Percentiles rank a stretch among this genome's conserved stretches.
Evolutionary conservation across 495 filamentous ascomycete species (phyloP).

Genomic region (Xylaria longipes): DNA sequence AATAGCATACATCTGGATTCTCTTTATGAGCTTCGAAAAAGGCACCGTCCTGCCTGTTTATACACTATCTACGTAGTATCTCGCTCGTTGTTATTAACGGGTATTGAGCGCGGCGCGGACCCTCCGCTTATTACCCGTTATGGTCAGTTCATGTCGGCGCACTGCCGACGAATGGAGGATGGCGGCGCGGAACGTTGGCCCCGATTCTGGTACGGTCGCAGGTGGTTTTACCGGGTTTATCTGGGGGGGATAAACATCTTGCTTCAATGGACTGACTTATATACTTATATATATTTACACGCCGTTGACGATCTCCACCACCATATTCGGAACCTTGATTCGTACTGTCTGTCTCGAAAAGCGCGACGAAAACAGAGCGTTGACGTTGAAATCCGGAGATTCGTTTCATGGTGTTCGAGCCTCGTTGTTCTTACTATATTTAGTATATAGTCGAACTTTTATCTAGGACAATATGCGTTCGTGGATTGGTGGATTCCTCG

Average conservation of each 20-base stretch:
- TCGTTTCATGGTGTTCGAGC: neutral
- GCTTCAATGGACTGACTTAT: too few species aligned
- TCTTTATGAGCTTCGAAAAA: too few species aligned
- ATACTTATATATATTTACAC: neutral
- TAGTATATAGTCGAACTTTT: neutral
- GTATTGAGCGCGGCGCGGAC: neutral
- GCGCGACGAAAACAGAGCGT: too few species aligned
- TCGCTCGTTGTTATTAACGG: neutral
- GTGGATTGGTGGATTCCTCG: conserved; percentile 23
- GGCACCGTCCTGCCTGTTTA: neutral
- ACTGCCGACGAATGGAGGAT: neutral
- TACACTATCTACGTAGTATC: neutral
- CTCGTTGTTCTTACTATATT: neutral
- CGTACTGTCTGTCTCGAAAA: neutral
- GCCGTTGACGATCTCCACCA: neutral
- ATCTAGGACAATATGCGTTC: conserved; percentile 23
- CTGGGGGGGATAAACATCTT: neutral
- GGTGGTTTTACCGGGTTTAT: neutral
- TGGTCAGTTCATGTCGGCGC: neutral
- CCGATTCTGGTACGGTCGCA: neutral
- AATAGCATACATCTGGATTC: neutral
- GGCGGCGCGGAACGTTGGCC: neutral
- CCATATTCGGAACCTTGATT: neutral
- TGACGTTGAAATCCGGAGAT: neutral
- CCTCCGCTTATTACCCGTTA: conserved; percentile 10